Evolutionary conservation across 495 filamentous ascomycete genomes (phyloP).

Genomic region (Tuber brumale): DNA sequence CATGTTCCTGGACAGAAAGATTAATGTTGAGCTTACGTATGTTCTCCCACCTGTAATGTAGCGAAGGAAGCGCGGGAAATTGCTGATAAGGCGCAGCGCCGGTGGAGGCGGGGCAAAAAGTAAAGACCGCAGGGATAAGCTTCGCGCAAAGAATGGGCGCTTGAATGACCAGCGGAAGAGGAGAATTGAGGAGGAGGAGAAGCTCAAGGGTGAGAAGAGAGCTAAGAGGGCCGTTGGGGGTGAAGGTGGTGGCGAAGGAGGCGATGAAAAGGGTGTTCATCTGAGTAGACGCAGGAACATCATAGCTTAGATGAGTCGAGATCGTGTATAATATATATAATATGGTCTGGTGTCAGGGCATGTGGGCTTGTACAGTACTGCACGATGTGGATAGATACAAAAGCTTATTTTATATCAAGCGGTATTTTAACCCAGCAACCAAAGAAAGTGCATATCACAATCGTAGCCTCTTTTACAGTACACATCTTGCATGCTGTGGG

Average conservation of each 20-base stretch:
- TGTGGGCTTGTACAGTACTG: neutral
- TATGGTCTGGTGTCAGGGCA: slow-evolving; percentile 14
- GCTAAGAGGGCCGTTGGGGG: slow-evolving; percentile 37
- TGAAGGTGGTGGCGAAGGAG: neutral
- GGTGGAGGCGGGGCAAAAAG: slow-evolving; percentile 84
- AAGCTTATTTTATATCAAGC: slow-evolving; percentile 6
- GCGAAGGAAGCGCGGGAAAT: neutral
- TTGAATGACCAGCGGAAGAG: slow-evolving; percentile 68
- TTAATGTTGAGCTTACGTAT: slow-evolving; percentile 90
- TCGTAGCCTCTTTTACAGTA: neutral
- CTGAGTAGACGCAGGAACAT: slow-evolving; percentile 34
- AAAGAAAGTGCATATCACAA: neutral
- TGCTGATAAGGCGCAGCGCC: slow-evolving; percentile 48
- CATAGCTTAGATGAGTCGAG: slow-evolving; percentile 14
- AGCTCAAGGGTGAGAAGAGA: slow-evolving; percentile 52
- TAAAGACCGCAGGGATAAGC: slow-evolving; percentile 61
- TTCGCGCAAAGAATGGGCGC: slow-evolving; percentile 79
- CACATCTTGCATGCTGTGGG: slow-evolving; percentile 9
- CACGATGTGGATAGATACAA: slow-evolving; percentile 7
- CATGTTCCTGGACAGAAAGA: slow-evolving; percentile 68
- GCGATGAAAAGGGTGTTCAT: slow-evolving; percentile 42
- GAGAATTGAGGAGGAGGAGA: slow-evolving; percentile 47
- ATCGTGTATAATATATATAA: slow-evolving; percentile 24
- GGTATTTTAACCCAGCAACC: neutral
- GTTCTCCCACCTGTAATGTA: slow-evolving; percentile 35